These are phyloP conservation scores for Rheum nobile DNA, from an alignment of 148 eudicot species.

Conservation along the genomic window DNA sequence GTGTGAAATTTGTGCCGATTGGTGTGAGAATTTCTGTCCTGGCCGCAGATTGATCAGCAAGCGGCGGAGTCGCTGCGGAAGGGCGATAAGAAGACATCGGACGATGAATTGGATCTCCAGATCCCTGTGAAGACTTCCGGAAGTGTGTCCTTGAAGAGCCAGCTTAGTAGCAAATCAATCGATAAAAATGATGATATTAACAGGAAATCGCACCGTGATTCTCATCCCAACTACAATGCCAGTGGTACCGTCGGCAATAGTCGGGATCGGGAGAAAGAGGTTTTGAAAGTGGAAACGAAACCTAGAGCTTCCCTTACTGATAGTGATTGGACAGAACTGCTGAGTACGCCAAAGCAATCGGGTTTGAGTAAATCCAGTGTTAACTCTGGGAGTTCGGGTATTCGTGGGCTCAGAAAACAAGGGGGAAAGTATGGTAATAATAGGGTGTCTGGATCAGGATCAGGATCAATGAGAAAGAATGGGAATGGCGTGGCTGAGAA, in stretches of 20 bases:
- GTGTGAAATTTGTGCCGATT: not conserved
- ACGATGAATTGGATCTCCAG: slow-evolving; percentile 38
- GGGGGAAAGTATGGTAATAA: slow-evolving; percentile 27
- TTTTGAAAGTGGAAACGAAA: slow-evolving; percentile 15
- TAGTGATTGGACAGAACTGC: slow-evolving; percentile 87
- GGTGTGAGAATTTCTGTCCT: not conserved
- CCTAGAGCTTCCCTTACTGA: slow-evolving; percentile 39
- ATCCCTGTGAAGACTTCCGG: slow-evolving; percentile 21
- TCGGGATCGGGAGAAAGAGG: slow-evolving; percentile 19
- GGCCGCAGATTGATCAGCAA: slow-evolving; percentile 83
- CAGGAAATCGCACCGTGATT: slow-evolving; percentile 20
- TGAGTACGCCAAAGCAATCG: slow-evolving; percentile 43
- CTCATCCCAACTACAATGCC: slow-evolving; percentile 6
- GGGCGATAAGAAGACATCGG: slow-evolving; percentile 46
- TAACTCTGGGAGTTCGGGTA: slow-evolving; percentile 23
- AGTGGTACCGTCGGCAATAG: slow-evolving; percentile 10
- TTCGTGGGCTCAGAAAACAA: slow-evolving; percentile 25
- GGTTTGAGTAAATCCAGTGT: slow-evolving; percentile 13
- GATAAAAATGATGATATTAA: slow-evolving; percentile 21
- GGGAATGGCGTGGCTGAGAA: slow-evolving; percentile 21
- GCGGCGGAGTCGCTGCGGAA: slow-evolving; percentile 84
- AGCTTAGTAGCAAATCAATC: slow-evolving; percentile 48
- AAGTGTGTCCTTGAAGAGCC: slow-evolving; percentile 55
- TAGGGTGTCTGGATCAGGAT: slow-evolving; percentile 22
- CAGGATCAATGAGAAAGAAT: slow-evolving; percentile 21